A percentile compares a stretch with the other conserved stretches of the same genome.
Evolutionary conservation across 495 filamentous ascomycete genomes (phyloP).

Genomic region (Hypoxylon trugodes): DNA sequence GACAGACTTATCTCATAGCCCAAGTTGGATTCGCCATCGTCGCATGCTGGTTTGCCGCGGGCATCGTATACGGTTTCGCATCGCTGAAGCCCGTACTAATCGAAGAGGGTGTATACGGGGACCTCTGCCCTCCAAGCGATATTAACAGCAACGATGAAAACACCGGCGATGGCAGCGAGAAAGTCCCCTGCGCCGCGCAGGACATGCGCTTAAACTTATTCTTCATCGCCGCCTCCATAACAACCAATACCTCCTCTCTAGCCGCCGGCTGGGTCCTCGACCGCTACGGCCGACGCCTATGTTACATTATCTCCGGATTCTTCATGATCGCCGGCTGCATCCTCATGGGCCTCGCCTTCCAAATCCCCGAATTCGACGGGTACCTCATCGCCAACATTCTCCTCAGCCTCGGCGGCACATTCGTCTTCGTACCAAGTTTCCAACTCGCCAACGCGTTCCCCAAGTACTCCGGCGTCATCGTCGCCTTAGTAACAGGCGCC

Average conservation of each 20-base stretch:
- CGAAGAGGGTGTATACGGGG: constrained; percentile 69
- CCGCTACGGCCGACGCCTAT: constrained; percentile 69
- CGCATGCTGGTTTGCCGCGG: constrained; percentile 71
- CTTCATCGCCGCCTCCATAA: constrained; percentile 73
- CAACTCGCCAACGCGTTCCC: constrained; percentile 78
- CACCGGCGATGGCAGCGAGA: constrained; percentile 42
- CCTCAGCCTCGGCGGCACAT: constrained; percentile 71
- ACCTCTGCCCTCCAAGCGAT: constrained; percentile 61
- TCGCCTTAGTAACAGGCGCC: constrained; percentile 73
- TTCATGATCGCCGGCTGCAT: constrained; percentile 66
- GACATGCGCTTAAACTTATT: constrained; percentile 75
- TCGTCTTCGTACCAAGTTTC: constrained; percentile 75
- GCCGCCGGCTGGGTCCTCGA: constrained; percentile 74
- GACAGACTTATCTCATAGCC: too few species aligned
- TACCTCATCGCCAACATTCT: constrained; percentile 72
- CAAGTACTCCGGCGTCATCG: constrained; percentile 68
- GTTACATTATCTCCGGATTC: constrained; percentile 62
- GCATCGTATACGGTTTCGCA: constrained; percentile 78
- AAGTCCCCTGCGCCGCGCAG: constrained; percentile 67
- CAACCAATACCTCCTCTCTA: constrained; percentile 71
- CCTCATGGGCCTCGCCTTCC: constrained; percentile 65
- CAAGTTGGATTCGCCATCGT: constrained; percentile 68
- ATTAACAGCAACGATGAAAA: constrained; percentile 46
- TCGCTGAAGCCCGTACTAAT: constrained; percentile 76
- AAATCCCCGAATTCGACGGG: constrained; percentile 64